A percentile compares a stretch with the other conserved stretches of the same genome.
phyloP scores from a whole-genome alignment of 768 basidiomycete species.

The Tubosaeta sp. region DNA sequence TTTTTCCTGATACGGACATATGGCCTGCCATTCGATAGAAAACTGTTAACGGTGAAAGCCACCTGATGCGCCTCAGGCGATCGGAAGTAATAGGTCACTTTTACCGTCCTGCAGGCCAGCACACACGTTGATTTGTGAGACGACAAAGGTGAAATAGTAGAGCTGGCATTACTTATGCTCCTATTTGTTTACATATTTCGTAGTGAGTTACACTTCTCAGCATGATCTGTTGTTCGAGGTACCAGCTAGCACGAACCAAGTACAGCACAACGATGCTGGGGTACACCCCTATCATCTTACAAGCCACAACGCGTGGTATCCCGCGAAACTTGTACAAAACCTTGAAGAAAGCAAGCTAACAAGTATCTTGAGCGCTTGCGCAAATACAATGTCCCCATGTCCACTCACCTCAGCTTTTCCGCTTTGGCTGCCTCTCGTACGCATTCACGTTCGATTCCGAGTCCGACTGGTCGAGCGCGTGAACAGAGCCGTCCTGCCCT shows the following conservation, averaged over 20 bases:
- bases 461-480: slow-evolving; percentile 14
- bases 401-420: slow-evolving; percentile 12
- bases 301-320: background rate
- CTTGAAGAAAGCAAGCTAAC: background rate
- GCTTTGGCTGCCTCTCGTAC: slow-evolving; percentile 42
- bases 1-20: background rate
- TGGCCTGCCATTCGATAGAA: background rate
- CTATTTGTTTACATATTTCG: background rate
- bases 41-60: background rate
- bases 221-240: background rate
- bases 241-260: background rate
- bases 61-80: background rate
- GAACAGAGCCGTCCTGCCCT: slow-evolving; percentile 8
- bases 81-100: no score
- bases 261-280: background rate
- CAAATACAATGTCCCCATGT: background rate
- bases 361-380: background rate
- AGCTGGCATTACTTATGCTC: background rate
- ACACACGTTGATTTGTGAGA: no score
- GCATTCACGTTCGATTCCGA: slow-evolving; percentile 39
- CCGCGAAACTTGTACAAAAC: background rate
- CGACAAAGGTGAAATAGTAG: no score
- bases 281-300: background rate
- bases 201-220: background rate
- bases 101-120: no score